Evolutionary conservation across 768 basidiomycete genomes (phyloP).

Genomic region (Auricularia sp.): DNA sequence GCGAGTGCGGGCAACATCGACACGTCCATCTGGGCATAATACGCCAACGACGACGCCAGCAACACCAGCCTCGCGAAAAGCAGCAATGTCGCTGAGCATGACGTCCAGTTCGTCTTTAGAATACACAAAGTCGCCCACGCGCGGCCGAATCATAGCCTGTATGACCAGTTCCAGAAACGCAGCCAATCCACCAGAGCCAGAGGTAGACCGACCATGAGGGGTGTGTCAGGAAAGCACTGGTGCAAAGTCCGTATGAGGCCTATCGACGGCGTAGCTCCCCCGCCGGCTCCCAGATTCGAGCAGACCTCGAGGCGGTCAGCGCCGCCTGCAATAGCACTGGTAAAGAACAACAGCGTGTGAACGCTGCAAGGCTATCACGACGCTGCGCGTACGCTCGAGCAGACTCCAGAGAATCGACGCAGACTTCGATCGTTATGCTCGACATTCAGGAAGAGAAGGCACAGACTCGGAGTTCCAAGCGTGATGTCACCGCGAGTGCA

Average conservation of each 20-base stretch:
- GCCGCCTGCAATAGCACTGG: conserved; percentile 60
- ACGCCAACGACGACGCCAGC: conserved; percentile 62
- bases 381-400: conserved; percentile 43
- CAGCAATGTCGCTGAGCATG: conserved; percentile 61
- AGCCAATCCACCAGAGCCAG: not conserved
- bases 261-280: conserved; percentile 75
- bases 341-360: not conserved
- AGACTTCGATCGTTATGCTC: conserved; percentile 42
- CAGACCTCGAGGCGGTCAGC: conserved; percentile 74
- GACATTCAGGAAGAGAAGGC: not conserved
- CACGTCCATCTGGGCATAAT: conserved; percentile 43
- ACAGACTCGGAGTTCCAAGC: not conserved
- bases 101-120: conserved; percentile 53
- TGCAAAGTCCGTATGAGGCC: conserved; percentile 57
- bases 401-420: conserved; percentile 68
- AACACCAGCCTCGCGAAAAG: conserved; percentile 46
- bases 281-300: conserved; percentile 57
- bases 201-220: conserved; percentile 51
- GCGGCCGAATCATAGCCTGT: conserved; percentile 73
- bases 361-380: not conserved
- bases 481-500: too few species aligned
- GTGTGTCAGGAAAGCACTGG: conserved; percentile 36
- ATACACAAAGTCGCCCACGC: conserved; percentile 73
- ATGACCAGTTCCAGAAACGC: not conserved
- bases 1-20: conserved; percentile 52